Evolutionary conservation across 164 flowering plant genomes (phyloP).

Genomic region (Liriodendron chinense): DNA sequence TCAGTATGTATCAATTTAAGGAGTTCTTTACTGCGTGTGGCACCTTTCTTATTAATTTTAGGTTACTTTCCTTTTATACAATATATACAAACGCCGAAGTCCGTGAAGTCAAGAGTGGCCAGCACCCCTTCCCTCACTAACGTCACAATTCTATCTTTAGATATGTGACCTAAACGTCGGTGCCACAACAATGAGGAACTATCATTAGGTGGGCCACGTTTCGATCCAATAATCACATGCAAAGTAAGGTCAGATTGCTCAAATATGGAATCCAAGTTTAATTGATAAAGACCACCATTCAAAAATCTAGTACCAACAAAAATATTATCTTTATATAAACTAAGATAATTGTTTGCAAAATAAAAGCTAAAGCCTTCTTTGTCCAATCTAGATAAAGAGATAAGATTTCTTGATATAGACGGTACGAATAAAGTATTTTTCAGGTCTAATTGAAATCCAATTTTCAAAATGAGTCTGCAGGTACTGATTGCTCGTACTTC

Average conservation of each 20-base stretch:
- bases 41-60: too few species aligned
- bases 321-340: background rate
- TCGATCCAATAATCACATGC: background rate
- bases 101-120: too few species aligned
- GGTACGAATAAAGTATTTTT: background rate
- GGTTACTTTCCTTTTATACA: too few species aligned
- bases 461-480: background rate
- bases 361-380: background rate
- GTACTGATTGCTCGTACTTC: background rate
- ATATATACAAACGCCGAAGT: too few species aligned
- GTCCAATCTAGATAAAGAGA: background rate
- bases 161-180: slow-evolving; percentile 5
- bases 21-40: too few species aligned
- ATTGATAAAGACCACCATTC: background rate
- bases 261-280: background rate
- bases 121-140: too few species aligned
- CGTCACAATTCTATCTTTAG: slow-evolving; percentile 3
- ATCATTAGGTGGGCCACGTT: background rate
- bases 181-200: background rate
- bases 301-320: background rate
- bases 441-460: background rate
- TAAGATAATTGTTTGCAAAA: background rate
- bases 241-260: background rate
- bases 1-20: too few species aligned
- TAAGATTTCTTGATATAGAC: background rate